Conservation (phyloP, 208 protist genomes). For the Perkinsela sp. region DNA sequence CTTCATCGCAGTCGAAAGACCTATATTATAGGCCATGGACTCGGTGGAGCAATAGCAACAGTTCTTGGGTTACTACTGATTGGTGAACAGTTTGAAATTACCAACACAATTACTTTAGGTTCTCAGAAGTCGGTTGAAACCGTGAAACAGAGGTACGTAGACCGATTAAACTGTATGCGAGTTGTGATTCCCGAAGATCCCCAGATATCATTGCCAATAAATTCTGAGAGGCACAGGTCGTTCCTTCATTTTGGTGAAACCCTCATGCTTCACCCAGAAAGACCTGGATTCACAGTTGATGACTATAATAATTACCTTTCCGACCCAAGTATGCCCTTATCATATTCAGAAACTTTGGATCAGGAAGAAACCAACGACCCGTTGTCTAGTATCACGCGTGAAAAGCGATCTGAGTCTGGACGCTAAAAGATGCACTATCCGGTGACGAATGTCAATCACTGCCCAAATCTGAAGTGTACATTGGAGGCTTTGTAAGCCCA, state of each 20-base stretch:
- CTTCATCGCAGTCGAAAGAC: background rate
- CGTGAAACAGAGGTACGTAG: background rate
- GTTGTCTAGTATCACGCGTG: no score
- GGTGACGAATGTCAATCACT: no score
- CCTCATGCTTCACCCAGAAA: background rate
- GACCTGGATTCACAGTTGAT: background rate
- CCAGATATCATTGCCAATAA: background rate
- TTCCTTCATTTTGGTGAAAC: background rate
- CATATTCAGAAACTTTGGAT: background rate
- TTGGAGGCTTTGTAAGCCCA: no score
- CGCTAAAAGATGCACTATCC: no score
- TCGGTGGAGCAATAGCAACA: background rate
- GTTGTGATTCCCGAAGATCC: background rate
- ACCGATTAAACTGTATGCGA: background rate
- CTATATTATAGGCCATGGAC: background rate
- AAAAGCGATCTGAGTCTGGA: no score
- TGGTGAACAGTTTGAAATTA: background rate
- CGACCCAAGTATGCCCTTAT: background rate
- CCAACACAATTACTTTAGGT: background rate
- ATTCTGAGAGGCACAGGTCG: background rate
- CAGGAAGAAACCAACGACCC: background rate
- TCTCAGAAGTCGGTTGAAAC: background rate
- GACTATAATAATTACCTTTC: background rate
- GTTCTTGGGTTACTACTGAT: background rate
- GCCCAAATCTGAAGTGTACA: no score